These are phyloP conservation scores for Ophiosphaerella korrae DNA, from an alignment of 2,329 filamentous ascomycete species.

Conservation along the genomic window DNA sequence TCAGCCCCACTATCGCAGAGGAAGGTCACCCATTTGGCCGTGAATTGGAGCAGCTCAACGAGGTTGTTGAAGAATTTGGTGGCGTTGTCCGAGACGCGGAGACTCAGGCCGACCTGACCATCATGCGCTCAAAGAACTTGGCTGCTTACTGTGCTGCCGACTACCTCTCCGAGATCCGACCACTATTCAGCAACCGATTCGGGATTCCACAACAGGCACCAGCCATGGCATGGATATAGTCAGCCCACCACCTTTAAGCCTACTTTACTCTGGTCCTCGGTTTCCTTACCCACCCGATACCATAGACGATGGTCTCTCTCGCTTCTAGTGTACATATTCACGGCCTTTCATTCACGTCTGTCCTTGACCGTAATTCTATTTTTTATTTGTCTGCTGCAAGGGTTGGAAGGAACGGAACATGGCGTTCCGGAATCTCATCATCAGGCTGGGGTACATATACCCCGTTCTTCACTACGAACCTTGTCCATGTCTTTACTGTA, in stretches of 20 bases:
- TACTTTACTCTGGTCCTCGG: not conserved
- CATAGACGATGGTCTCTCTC: conserved; percentile 19
- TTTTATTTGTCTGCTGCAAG: conserved; percentile 15
- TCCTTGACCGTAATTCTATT: conserved; percentile 26
- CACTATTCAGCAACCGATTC: conserved; percentile 52
- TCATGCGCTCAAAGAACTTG: conserved; percentile 72
- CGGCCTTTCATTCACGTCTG: conserved; percentile 11
- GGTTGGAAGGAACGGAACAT: conserved; percentile 15
- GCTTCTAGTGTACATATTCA: conserved; percentile 25
- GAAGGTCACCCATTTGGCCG: conserved; percentile 78
- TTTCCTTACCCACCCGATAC: conserved; percentile 12
- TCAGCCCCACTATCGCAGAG: conserved; percentile 42
- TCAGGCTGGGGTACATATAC: conserved; percentile 18
- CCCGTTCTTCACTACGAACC: conserved; percentile 23
- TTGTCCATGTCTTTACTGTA: conserved; percentile 18
- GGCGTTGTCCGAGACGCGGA: conserved; percentile 62
- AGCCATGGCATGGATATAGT: conserved; percentile 45
- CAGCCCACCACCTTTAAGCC: not conserved
- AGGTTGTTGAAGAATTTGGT: conserved; percentile 87
- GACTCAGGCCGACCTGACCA: conserved; percentile 74
- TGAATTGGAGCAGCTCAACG: conserved; percentile 89
- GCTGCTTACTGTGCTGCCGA: conserved; percentile 77
- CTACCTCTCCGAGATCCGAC: conserved; percentile 80
- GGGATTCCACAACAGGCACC: conserved; percentile 24
- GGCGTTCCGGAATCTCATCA: conserved; percentile 19